Conservation (phyloP, 257 asterid genomes). For the Nicotiana paniculata region DNA sequence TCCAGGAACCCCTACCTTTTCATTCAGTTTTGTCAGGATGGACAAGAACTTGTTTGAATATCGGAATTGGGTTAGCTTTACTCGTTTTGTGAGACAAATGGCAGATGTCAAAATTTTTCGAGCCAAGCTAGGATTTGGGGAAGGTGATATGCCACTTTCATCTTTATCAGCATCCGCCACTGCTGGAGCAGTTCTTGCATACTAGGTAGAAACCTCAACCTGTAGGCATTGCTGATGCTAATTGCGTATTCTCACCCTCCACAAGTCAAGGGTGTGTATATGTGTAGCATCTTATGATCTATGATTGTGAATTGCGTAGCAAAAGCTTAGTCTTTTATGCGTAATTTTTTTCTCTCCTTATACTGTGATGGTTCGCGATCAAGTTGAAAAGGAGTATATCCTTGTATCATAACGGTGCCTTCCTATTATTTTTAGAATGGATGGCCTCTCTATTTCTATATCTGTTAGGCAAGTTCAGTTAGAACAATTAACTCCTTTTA, state of each 20-base stretch:
- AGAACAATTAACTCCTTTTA: not conserved
- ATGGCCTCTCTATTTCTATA: constrained; percentile 13
- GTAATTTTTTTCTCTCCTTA: not conserved
- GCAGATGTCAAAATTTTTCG: constrained; percentile 37
- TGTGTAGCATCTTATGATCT: constrained; percentile 11
- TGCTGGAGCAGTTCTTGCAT: constrained; percentile 41
- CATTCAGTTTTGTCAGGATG: constrained; percentile 74
- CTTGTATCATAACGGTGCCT: constrained; percentile 16
- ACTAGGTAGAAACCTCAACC: constrained; percentile 23
- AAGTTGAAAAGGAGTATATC: not conserved
- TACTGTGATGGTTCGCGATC: not conserved
- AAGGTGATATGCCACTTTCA: constrained; percentile 28
- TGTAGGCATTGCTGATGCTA: constrained; percentile 7
- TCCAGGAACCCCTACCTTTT: constrained; percentile 37
- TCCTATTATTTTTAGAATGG: constrained; percentile 29
- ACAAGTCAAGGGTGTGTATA: constrained; percentile 12
- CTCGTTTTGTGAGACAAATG: constrained; percentile 61
- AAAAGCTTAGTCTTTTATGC: not conserved
- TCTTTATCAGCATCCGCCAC: constrained; percentile 38
- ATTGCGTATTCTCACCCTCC: not conserved
- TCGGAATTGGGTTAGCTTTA: constrained; percentile 49
- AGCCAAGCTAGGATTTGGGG: constrained; percentile 41
- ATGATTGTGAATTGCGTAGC: constrained; percentile 19
- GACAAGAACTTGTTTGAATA: constrained; percentile 48
- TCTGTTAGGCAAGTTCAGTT: not conserved